Evolutionary conservation across 1,284 basidiomycete species (phyloP).

Genomic region (Microbotryomycetes sp.): DNA sequence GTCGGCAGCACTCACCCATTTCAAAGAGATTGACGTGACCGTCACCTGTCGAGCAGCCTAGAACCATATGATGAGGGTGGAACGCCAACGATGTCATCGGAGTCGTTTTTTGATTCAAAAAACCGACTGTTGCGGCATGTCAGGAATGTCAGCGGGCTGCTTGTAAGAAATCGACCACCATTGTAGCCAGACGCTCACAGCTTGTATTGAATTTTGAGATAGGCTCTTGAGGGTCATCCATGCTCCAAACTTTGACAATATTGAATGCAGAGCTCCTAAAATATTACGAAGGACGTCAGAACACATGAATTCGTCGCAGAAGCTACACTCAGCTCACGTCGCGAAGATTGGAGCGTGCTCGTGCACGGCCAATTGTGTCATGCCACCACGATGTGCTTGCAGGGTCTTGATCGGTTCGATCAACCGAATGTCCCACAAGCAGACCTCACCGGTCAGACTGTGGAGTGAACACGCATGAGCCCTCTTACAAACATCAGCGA

Average conservation of each 20-base stretch:
- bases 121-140: constrained; percentile 8
- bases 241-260: constrained; percentile 38
- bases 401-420: constrained; percentile 61
- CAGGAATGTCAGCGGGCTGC: too few relatives aligned
- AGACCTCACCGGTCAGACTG: constrained; percentile 83
- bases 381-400: constrained; percentile 61
- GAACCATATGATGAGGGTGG: constrained; percentile 39
- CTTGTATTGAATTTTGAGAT: constrained; percentile 37
- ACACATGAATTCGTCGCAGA: not conserved
- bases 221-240: constrained; percentile 28
- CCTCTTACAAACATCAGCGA: not conserved
- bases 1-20: constrained; percentile 6
- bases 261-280: constrained; percentile 23
- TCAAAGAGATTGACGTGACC: constrained; percentile 9
- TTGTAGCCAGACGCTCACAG: constrained; percentile 9
- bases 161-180: not conserved
- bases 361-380: constrained; percentile 84
- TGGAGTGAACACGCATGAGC: not conserved
- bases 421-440: constrained; percentile 83
- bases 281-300: not conserved
- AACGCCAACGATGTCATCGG: constrained; percentile 34
- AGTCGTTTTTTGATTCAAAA: constrained; percentile 12
- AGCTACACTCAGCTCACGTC: constrained; percentile 52
- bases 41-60: constrained; percentile 25
- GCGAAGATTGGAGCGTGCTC: constrained; percentile 78